Conservation (phyloP, 2,329 filamentous ascomycete species). For the Domatiomyces catenatus region DNA sequence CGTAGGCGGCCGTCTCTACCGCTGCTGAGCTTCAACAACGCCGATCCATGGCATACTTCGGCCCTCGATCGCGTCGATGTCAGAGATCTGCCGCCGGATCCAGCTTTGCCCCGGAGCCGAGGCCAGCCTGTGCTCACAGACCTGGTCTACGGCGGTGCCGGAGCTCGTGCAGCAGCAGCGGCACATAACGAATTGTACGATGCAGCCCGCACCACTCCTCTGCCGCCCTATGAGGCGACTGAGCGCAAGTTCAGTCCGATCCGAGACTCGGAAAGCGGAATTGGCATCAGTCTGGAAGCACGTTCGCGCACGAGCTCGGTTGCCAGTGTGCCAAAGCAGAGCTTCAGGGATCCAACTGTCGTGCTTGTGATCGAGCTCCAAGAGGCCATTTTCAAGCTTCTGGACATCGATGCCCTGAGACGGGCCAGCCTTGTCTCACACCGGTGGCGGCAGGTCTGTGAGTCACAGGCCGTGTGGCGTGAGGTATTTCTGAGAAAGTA, state of each 20-base stretch:
- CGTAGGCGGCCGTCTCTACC: constrained; percentile 15
- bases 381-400: constrained; percentile 42
- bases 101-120: constrained; percentile 16
- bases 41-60: neutral
- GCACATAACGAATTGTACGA: constrained; percentile 30
- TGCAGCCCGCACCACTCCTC: constrained; percentile 16
- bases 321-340: constrained; percentile 22
- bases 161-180: constrained; percentile 33
- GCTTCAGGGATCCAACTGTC: constrained; percentile 37
- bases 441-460: constrained; percentile 40
- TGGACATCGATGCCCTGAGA: constrained; percentile 43
- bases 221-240: constrained; percentile 18
- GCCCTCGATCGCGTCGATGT: neutral
- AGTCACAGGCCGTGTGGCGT: constrained; percentile 46
- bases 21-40: constrained; percentile 9
- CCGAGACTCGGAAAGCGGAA: constrained; percentile 34
- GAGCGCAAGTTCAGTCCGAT: constrained; percentile 6
- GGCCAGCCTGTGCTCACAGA: constrained; percentile 27
- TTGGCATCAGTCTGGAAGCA: constrained; percentile 28
- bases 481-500: constrained; percentile 44
- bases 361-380: constrained; percentile 44
- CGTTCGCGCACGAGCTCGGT: constrained; percentile 24
- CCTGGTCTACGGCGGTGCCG: constrained; percentile 27
- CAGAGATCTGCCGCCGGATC: neutral
- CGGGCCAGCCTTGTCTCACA: constrained; percentile 41